Base-by-base conservation (phyloP, 768 basidiomycete genomes). In the Panaeolus papilionaceus region DNA sequence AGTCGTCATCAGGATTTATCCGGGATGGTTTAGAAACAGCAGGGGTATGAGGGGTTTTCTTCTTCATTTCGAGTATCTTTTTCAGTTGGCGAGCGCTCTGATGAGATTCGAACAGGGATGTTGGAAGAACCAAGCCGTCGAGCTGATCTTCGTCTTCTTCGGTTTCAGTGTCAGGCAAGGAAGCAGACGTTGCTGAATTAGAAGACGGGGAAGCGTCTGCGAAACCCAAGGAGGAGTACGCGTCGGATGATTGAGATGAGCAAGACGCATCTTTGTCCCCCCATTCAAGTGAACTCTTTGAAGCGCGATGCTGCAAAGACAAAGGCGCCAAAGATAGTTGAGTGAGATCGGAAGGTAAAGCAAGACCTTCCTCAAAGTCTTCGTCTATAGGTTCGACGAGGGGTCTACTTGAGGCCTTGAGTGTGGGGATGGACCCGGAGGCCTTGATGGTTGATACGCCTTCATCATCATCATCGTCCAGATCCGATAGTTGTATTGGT, bases 231-330 rank as follows among this genome's bases (percentile, higher is more conserved):
- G 89, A 86, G 45, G 93, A 94, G 72, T 92, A 94, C 9, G 92
- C 87, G 75, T 95, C 94, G 26, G 93, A 95, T n/a, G 93, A 94
- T 73, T 92, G 92, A 14, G 92, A 93, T 6, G 92, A 93, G 4
- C 86, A 88, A 1, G 93, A 92, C 54, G 92, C 88, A 73, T 95
- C 92, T 75, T 88, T 92, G 79, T 94, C 93, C 38, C 91, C 83
- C 92, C 93, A 94, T 79, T 94, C 93, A 33, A 95, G 83, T 0
- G 93, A 94, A 63, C 87, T 88, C 80, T 94, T 94, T 66, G 94
- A 94, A 9, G 91, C 85, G 63, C 91, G 88, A 74, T 93, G 92
- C 70, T 84, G 87, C 20, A 93, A 86, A 38, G 92, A 88, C 66
- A 90, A 80, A 64, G 94, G 92, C 47, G 91, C 90, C 49, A 96